Percentiles rank a stretch among this genome's conserved stretches.
phyloP scores from a whole-genome alignment of 352 stramenopile genomes.

The Globisporangium solare region DNA sequence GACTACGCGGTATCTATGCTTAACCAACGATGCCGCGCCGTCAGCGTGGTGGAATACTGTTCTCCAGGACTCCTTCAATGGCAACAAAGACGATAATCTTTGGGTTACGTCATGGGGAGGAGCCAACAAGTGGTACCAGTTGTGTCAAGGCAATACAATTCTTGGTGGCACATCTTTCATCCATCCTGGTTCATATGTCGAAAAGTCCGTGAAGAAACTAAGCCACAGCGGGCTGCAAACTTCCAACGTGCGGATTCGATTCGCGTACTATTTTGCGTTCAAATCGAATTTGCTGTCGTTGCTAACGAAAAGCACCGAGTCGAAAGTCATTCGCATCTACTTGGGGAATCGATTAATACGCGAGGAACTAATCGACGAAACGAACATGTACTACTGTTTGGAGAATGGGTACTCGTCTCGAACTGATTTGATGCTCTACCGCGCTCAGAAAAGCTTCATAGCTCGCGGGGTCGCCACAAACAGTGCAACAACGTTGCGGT shows the following conservation, averaged over 20 bases:
- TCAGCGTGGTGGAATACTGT: conserved; percentile 39
- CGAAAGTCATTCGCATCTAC: conserved; percentile 42
- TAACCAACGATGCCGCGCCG: conserved; percentile 47
- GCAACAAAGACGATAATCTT: conserved; percentile 46
- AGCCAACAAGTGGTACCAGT: conserved; percentile 32
- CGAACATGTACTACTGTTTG: conserved; percentile 34
- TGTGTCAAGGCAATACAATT: conserved; percentile 49
- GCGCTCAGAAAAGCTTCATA: conserved; percentile 31
- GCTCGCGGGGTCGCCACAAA: conserved; percentile 30
- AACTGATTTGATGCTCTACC: conserved; percentile 29
- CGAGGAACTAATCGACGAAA: conserved; percentile 35
- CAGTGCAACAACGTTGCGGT: conserved; percentile 27
- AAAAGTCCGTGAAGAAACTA: conserved; percentile 29
- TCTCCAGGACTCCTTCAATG: conserved; percentile 56
- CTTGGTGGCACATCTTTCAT: conserved; percentile 38
- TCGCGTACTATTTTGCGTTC: conserved; percentile 67
- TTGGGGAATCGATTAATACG: conserved; percentile 37
- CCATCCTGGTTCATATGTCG: conserved; percentile 28
- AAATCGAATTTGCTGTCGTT: conserved; percentile 24
- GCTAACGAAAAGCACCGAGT: conserved; percentile 19
- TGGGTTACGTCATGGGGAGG: conserved; percentile 47
- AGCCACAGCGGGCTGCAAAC: conserved; percentile 23
- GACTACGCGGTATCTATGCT: conserved; percentile 53
- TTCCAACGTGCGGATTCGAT: conserved; percentile 40
- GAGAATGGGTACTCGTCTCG: conserved; percentile 15